These are phyloP conservation scores for Aureobasidium sp. DNA, from an alignment of 2,329 filamentous ascomycete genomes.

Conservation along the genomic window DNA sequence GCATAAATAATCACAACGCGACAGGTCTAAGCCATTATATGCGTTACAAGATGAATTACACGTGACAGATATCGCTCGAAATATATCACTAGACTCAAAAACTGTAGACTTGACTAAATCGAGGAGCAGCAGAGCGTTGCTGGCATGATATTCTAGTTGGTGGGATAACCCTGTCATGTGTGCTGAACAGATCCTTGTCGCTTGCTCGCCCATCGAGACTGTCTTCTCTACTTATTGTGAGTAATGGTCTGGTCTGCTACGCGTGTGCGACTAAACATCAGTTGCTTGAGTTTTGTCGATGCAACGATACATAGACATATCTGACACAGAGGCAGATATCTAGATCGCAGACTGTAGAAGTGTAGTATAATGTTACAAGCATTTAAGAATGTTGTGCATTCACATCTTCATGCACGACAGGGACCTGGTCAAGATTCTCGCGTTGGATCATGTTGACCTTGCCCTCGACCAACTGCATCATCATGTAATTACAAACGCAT, in stretches of 20 bases:
- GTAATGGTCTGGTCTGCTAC: not conserved
- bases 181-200: not conserved
- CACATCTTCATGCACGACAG: conserved; percentile 20
- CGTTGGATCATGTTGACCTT: conserved; percentile 47
- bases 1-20: not conserved
- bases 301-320: not conserved
- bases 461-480: conserved; percentile 65
- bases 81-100: not conserved
- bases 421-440: conserved; percentile 36
- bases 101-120: not conserved
- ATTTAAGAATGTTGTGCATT: not conserved
- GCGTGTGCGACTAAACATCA: not conserved
- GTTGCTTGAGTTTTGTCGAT: not conserved
- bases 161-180: not conserved
- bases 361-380: not conserved
- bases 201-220: not conserved
- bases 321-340: not conserved
- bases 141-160: not conserved
- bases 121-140: not conserved
- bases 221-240: not conserved
- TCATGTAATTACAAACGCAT: conserved; percentile 64
- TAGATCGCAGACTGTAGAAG: not conserved
- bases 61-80: not conserved
- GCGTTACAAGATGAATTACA: no score
- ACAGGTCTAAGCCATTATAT: not conserved